These are phyloP conservation scores for Fusarium sp. DNA, from an alignment of 2,329 filamentous ascomycete species.

Conservation along the genomic window DNA sequence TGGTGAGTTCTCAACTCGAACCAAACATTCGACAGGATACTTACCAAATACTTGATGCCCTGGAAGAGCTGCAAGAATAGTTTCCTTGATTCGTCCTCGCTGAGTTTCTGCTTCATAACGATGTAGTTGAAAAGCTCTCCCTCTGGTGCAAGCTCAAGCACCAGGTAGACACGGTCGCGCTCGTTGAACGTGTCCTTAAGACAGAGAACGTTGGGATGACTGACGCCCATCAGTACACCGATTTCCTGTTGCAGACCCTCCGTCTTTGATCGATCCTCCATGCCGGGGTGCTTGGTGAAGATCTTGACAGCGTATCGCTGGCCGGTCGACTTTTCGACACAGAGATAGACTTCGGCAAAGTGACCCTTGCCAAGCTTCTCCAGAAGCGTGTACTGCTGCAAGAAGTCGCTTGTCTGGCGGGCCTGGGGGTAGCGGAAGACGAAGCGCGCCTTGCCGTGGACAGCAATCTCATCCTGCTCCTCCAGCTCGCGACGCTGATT, in stretches of 20 bases:
- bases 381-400: slow-evolving; percentile 85
- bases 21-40: slow-evolving; percentile 44
- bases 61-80: slow-evolving; percentile 93
- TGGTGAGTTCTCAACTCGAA: slow-evolving; percentile 6
- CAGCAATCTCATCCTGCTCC: slow-evolving; percentile 90
- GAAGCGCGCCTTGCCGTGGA: slow-evolving; percentile 87
- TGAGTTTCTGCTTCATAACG: slow-evolving; percentile 88
- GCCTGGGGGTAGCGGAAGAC: slow-evolving; percentile 90
- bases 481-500: slow-evolving; percentile 91
- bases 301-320: slow-evolving; percentile 92
- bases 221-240: slow-evolving; percentile 96
- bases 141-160: slow-evolving; percentile 90
- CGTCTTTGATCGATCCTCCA: slow-evolving; percentile 84
- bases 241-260: slow-evolving; percentile 96
- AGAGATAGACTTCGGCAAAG: slow-evolving; percentile 93
- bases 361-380: slow-evolving; percentile 94
- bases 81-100: slow-evolving; percentile 85
- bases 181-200: slow-evolving; percentile 97
- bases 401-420: slow-evolving; percentile 80
- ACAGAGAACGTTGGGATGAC: slow-evolving; percentile 91
- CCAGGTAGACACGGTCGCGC: slow-evolving; percentile 87
- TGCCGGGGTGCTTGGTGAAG: slow-evolving; percentile 87
- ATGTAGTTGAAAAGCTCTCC: slow-evolving; percentile 98
- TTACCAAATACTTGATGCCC: slow-evolving; percentile 93
- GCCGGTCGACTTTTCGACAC: slow-evolving; percentile 86